Percentiles rank a stretch among this genome's conserved stretches.
These are phyloP conservation scores for Beauveria varroae DNA, from an alignment of 2,329 filamentous ascomycete genomes.

Conservation along the genomic window DNA sequence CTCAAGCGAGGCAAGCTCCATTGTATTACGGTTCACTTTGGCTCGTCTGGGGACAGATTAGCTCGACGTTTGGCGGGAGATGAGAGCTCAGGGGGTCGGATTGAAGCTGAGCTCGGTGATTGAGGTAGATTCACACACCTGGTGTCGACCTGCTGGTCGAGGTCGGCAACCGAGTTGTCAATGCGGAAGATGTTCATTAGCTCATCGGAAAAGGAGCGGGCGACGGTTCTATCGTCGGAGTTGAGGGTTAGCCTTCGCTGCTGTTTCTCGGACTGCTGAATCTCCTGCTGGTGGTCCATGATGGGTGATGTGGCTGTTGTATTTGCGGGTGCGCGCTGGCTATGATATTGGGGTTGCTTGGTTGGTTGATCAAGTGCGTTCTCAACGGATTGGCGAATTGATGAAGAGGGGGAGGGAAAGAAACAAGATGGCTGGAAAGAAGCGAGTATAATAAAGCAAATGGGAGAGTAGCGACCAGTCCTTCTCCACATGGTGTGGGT, in stretches of 20 bases:
- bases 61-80: neutral
- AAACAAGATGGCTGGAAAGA: neutral
- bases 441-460: conserved; percentile 10
- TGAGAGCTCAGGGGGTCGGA: neutral
- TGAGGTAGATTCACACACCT: conserved; percentile 52
- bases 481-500: conserved; percentile 11
- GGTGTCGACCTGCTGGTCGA: conserved; percentile 68
- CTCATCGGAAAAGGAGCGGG: conserved; percentile 77
- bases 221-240: conserved; percentile 60
- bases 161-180: conserved; percentile 65
- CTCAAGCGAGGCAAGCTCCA: conserved; percentile 81
- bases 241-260: conserved; percentile 9
- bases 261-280: conserved; percentile 2
- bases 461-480: conserved; percentile 2
- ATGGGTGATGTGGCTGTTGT: neutral
- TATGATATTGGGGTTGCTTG: conserved; percentile 12
- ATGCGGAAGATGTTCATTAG: conserved; percentile 86
- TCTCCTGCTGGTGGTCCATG: conserved; percentile 1
- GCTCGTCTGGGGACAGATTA: conserved; percentile 58
- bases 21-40: conserved; percentile 62
- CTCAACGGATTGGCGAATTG: neutral
- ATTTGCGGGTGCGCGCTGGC: neutral
- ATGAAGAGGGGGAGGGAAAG: neutral
- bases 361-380: neutral
- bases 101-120: neutral